Conservation (phyloP, 495 filamentous ascomycete genomes). For the Podospora pseudoanserina region DNA sequence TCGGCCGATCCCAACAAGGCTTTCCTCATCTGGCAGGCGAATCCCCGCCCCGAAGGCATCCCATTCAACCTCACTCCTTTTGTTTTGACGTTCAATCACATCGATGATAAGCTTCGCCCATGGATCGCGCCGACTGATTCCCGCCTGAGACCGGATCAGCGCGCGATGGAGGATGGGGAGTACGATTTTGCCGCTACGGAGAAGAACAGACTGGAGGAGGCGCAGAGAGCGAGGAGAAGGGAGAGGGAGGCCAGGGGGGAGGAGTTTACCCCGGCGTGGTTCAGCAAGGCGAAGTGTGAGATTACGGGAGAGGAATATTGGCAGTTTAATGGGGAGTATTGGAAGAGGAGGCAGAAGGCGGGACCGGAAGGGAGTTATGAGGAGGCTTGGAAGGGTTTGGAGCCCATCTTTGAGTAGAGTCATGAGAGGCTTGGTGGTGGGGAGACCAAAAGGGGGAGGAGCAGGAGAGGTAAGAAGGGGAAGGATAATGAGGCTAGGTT, state of each 20-base stretch:
- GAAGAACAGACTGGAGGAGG: slow-evolving; percentile 95
- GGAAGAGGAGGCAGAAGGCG: slow-evolving; percentile 62
- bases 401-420: slow-evolving; percentile 38
- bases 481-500: background rate
- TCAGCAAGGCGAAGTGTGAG: slow-evolving; percentile 63
- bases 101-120: slow-evolving; percentile 68
- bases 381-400: slow-evolving; percentile 48
- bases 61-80: slow-evolving; percentile 98
- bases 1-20: slow-evolving; percentile 61
- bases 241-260: slow-evolving; percentile 71
- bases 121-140: slow-evolving; percentile 90
- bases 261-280: slow-evolving; percentile 84
- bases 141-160: slow-evolving; percentile 83
- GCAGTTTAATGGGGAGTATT: slow-evolving; percentile 85
- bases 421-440: background rate
- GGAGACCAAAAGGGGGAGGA: background rate
- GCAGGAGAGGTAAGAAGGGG: background rate
- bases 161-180: slow-evolving; percentile 97
- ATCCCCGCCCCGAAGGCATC: slow-evolving; percentile 73
- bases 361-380: slow-evolving; percentile 40
- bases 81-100: slow-evolving; percentile 85
- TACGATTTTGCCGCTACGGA: slow-evolving; percentile 90
- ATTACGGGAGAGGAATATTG: slow-evolving; percentile 88
- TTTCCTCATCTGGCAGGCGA: slow-evolving; percentile 87
- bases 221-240: slow-evolving; percentile 73